Conservation (phyloP, 176 grass and related monocot genomes). For the Bolboschoenus planiculmis region DNA sequence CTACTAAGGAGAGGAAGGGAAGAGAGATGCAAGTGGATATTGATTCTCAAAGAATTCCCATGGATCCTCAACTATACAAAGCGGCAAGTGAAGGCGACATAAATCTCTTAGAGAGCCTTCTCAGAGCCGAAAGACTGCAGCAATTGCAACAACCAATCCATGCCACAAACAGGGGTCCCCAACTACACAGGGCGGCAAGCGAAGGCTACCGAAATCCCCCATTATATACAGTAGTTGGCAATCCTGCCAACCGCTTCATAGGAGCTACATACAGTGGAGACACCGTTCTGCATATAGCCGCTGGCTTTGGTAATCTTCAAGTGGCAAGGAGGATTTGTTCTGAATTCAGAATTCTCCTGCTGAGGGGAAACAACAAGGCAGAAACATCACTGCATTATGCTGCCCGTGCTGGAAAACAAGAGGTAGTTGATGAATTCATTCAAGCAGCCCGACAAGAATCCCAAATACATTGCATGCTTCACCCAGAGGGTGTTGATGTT, state of each 20-base stretch:
- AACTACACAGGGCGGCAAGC: no score
- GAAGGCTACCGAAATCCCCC: no score
- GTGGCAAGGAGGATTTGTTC: background rate
- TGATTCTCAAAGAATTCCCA: background rate
- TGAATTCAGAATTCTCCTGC: background rate
- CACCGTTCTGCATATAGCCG: background rate
- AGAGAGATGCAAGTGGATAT: no score
- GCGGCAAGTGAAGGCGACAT: background rate
- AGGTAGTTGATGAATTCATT: background rate
- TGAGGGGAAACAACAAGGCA: background rate
- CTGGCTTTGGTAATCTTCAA: background rate
- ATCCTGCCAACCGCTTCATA: background rate
- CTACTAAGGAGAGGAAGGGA: no score
- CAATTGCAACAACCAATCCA: no score
- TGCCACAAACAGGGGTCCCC: no score
- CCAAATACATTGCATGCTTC: no score
- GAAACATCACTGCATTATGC: constrained; percentile 50
- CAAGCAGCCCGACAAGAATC: no score
- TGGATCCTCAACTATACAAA: background rate
- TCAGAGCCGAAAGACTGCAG: no score
- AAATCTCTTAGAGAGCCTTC: background rate
- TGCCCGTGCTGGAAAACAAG: constrained; percentile 7
- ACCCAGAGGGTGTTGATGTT: background rate
- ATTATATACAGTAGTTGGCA: no score
- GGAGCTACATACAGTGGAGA: background rate